These are phyloP conservation scores for Alternaria sp. DNA, from an alignment of 2,329 filamentous ascomycete genomes.

Conservation along the genomic window DNA sequence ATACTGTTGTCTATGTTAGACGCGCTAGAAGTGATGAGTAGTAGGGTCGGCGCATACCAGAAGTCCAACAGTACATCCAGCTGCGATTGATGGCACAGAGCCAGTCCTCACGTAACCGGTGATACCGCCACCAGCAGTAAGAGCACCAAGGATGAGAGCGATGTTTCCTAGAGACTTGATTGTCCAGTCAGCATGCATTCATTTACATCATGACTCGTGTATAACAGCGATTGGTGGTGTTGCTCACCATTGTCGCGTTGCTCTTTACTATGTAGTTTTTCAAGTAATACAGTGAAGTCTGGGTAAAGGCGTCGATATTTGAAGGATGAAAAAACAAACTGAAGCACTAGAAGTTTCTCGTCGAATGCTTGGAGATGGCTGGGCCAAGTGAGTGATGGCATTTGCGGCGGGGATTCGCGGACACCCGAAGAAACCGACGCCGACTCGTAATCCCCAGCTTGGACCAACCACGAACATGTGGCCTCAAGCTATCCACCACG, in stretches of 20 bases:
- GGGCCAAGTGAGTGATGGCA: slow-evolving; percentile 11
- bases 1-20: slow-evolving; percentile 58
- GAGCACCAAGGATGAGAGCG: slow-evolving; percentile 78
- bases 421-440: slow-evolving; percentile 21
- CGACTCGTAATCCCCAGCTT: slow-evolving; percentile 16
- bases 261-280: background rate
- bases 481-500: slow-evolving; percentile 34
- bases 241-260: background rate
- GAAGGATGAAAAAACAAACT: background rate
- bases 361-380: background rate
- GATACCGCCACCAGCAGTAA: slow-evolving; percentile 87
- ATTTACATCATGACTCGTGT: slow-evolving; percentile 7
- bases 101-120: slow-evolving; percentile 86
- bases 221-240: background rate
- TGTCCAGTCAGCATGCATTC: slow-evolving; percentile 14
- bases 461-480: slow-evolving; percentile 30
- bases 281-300: no score
- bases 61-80: slow-evolving; percentile 82
- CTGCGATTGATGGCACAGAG: slow-evolving; percentile 85
- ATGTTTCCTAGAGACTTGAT: slow-evolving; percentile 59
- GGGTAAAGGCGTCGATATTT: background rate
- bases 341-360: background rate
- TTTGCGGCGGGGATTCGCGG: slow-evolving; percentile 34
- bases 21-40: background rate
- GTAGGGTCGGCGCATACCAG: slow-evolving; percentile 55